These are phyloP conservation scores for Hypsizygus ulmarius DNA, from an alignment of 1,284 basidiomycete genomes.

Conservation along the genomic window DNA sequence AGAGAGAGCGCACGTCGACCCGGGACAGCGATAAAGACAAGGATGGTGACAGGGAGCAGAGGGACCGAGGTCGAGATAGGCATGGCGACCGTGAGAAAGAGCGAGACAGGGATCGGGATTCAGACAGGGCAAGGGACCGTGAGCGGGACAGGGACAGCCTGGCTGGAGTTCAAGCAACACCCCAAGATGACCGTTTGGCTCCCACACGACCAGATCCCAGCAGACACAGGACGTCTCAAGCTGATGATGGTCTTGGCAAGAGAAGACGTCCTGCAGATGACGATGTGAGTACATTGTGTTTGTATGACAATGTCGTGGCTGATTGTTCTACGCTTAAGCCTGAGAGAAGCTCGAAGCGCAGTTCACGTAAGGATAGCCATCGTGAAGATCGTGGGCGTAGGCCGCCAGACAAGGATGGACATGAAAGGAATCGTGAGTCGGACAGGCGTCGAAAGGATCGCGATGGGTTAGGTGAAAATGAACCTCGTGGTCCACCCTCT, in stretches of 20 bases:
- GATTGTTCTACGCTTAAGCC: constrained; percentile 40
- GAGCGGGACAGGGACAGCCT: constrained; percentile 38
- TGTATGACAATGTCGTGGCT: constrained; percentile 16
- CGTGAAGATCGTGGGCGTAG: constrained; percentile 69
- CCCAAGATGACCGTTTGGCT: constrained; percentile 49
- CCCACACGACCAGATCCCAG: constrained; percentile 57
- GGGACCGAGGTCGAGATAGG: constrained; percentile 42
- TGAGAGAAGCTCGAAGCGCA: constrained; percentile 69
- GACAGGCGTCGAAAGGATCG: constrained; percentile 68
- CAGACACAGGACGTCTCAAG: constrained; percentile 47
- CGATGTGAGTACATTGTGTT: constrained; percentile 49
- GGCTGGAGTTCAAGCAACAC: constrained; percentile 24
- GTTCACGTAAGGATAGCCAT: constrained; percentile 70
- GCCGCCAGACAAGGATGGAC: constrained; percentile 64
- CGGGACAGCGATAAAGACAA: constrained; percentile 42
- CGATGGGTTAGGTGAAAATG: constrained; percentile 46
- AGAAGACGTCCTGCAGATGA: constrained; percentile 63
- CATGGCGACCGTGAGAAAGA: constrained; percentile 53
- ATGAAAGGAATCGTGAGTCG: constrained; percentile 62
- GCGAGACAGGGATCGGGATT: constrained; percentile 44
- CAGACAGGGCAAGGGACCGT: constrained; percentile 40
- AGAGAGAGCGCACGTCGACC: constrained; percentile 33
- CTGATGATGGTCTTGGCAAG: constrained; percentile 62
- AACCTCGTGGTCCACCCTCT: constrained; percentile 40
- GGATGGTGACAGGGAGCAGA: constrained; percentile 38